Evolutionary conservation across 2,329 filamentous ascomycete genomes (phyloP).

Genomic region (Pezicula radicicola): DNA sequence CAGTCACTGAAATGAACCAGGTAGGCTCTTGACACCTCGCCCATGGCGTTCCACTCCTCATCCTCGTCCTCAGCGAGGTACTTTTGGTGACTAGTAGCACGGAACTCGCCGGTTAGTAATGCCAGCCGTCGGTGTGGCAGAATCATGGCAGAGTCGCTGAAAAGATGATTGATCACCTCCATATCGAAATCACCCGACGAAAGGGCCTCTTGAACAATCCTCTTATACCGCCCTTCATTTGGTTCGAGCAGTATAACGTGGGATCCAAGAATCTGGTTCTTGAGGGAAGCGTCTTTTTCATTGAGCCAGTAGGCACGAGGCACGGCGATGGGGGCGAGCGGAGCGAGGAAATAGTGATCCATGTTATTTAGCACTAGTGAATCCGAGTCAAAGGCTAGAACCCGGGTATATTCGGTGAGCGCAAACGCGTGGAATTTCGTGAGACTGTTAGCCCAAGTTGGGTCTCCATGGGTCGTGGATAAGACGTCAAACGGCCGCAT

Average conservation of each 20-base stretch:
- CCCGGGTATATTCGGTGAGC: background rate
- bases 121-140: slow-evolving; percentile 63
- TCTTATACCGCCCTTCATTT: background rate
- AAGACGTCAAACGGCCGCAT: background rate
- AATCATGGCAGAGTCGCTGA: slow-evolving; percentile 50
- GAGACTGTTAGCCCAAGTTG: background rate
- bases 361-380: background rate
- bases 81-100: slow-evolving; percentile 42
- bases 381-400: background rate
- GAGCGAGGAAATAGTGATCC: background rate
- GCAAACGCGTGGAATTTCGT: background rate
- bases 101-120: slow-evolving; percentile 61
- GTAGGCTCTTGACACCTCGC: slow-evolving; percentile 46
- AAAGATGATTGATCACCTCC: slow-evolving; percentile 64
- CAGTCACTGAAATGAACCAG: slow-evolving; percentile 58
- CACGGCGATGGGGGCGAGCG: background rate
- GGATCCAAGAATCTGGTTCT: background rate
- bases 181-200: slow-evolving; percentile 53
- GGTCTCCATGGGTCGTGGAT: background rate
- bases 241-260: background rate
- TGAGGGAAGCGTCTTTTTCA: background rate
- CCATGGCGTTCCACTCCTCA: slow-evolving; percentile 57
- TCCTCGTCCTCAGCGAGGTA: slow-evolving; percentile 49
- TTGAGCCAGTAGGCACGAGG: background rate
- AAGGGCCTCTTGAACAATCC: background rate